These are phyloP conservation scores for Luvunga scandens DNA, from an alignment of 345 rosid genomes.

Conservation along the genomic window DNA sequence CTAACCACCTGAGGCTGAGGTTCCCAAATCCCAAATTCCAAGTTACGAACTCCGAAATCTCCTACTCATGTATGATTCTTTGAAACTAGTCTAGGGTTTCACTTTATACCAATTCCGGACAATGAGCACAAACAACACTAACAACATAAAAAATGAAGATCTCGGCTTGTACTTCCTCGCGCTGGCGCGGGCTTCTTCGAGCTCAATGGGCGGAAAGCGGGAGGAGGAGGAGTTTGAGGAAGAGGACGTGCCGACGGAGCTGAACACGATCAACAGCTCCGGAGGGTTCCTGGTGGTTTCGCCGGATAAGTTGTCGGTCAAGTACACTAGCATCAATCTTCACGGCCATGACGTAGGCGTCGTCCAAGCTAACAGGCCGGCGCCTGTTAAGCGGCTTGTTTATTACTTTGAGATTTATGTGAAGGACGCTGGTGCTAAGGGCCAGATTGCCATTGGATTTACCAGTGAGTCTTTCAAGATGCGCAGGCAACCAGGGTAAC, in stretches of 20 bases:
- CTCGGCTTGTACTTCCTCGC: conserved; percentile 53
- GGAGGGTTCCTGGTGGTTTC: conserved; percentile 81
- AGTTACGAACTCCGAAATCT: neutral
- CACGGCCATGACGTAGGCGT: conserved; percentile 92
- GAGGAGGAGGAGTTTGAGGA: conserved; percentile 41
- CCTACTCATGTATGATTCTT: neutral
- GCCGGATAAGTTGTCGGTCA: conserved; percentile 75
- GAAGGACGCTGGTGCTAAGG: conserved; percentile 69
- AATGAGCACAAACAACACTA: conserved; percentile 9
- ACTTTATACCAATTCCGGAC: neutral
- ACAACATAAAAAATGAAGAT: conserved; percentile 32
- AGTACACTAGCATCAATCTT: conserved; percentile 53
- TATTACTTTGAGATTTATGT: conserved; percentile 95
- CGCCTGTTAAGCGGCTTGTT: conserved; percentile 63
- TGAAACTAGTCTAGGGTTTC: neutral
- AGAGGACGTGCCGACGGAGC: conserved; percentile 77
- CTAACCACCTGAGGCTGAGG: neutral
- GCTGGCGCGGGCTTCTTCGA: conserved; percentile 31
- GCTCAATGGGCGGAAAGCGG: conserved; percentile 16
- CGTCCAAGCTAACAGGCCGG: conserved; percentile 79
- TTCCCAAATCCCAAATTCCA: too few species aligned
- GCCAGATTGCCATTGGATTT: conserved; percentile 83
- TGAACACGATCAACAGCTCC: conserved; percentile 81
- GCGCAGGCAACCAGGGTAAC: conserved; percentile 93
- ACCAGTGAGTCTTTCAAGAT: conserved; percentile 71